Percentiles rank a stretch among this genome's conserved stretches.
Conservation (phyloP, 108 stramenopile species). For the Ochromonas danica region DNA sequence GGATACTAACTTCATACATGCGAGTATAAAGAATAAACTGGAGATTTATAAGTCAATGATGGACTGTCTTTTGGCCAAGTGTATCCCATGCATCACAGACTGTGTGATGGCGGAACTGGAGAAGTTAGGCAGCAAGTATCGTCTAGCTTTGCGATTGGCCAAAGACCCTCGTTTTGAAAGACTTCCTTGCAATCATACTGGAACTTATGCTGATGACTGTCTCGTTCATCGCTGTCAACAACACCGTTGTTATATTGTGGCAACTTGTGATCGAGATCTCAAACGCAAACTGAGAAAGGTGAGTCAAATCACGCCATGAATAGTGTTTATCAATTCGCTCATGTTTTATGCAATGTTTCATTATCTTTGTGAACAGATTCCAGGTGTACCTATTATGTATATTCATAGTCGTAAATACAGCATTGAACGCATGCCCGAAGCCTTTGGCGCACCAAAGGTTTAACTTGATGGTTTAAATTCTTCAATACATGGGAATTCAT, state of each 20-base stretch:
- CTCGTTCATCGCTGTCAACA: conserved; percentile 67
- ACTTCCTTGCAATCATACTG: conserved; percentile 82
- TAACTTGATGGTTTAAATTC: neutral
- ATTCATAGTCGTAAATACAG: conserved; percentile 89
- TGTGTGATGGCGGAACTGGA: conserved; percentile 99
- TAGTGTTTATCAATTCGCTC: neutral
- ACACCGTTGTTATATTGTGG: conserved; percentile 97
- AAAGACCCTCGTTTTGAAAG: conserved; percentile 94
- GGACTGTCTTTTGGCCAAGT: conserved; percentile 98
- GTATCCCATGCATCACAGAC: conserved; percentile 91
- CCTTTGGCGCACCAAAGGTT: conserved; percentile 65
- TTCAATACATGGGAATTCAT: neutral
- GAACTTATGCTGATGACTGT: conserved; percentile 90
- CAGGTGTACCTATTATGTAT: conserved; percentile 99
- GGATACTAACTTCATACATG: conserved; percentile 99
- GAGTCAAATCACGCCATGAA: neutral
- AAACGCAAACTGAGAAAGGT: conserved; percentile 85
- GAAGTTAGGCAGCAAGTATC: conserved; percentile 94
- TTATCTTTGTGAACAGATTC: conserved; percentile 57
- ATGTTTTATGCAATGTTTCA: neutral
- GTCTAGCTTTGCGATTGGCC: conserved; percentile 88
- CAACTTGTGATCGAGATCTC: conserved; percentile 97
- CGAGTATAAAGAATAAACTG: conserved; percentile 93
- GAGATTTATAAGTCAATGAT: conserved; percentile 97
- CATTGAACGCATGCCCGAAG: conserved; percentile 97